Conservation (phyloP, 169 alveolate species). For the Condylostoma magnum region DNA sequence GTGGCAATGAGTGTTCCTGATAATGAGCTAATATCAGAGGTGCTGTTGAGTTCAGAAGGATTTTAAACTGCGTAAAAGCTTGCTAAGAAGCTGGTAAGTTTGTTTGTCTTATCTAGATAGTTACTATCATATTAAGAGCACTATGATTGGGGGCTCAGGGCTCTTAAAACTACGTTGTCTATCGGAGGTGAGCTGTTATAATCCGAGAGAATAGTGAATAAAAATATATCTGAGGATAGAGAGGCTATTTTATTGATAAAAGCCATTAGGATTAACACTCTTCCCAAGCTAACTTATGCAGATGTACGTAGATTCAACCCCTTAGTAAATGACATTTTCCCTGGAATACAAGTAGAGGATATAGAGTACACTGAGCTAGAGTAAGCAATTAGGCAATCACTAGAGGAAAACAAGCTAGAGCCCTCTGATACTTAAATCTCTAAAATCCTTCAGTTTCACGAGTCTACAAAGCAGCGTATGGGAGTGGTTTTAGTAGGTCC, state of each 20-base stretch:
- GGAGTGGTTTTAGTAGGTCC: conserved; percentile 98
- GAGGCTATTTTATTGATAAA: conserved; percentile 91
- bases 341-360: conserved; percentile 89
- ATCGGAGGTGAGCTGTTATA: conserved; percentile 93
- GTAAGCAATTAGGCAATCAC: conserved; percentile 75
- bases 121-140: conserved; percentile 94
- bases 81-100: conserved; percentile 93
- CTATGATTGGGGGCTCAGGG: conserved; percentile 98
- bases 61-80: conserved; percentile 92
- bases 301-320: conserved; percentile 91
- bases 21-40: conserved; percentile 88
- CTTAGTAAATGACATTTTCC: conserved; percentile 95
- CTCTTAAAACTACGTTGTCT: conserved; percentile 93
- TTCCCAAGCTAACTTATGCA: conserved; percentile 95
- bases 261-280: conserved; percentile 94
- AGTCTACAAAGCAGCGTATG: conserved; percentile 93
- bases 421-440: conserved; percentile 85
- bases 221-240: conserved; percentile 58
- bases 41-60: conserved; percentile 95
- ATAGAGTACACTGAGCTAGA: conserved; percentile 79
- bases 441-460: conserved; percentile 89
- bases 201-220: conserved; percentile 38
- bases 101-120: conserved; percentile 93
- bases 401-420: conserved; percentile 78
- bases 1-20: conserved; percentile 93